phyloP scores from a whole-genome alignment of 208 protist genomes.

The Crithidia expoeki region DNA sequence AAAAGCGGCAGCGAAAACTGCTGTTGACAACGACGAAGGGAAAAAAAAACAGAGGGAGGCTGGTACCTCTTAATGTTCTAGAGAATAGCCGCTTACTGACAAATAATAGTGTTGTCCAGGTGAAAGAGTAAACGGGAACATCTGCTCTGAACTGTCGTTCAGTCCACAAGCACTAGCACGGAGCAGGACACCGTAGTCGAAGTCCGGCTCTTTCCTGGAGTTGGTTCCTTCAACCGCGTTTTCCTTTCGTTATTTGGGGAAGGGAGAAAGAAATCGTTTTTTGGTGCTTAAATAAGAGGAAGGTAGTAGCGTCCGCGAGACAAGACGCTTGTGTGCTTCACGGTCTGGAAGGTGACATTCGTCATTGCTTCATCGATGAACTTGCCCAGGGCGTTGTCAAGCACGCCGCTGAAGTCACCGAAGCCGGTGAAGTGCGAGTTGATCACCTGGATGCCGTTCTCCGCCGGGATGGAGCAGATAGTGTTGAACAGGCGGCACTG shows the following conservation, averaged over 20 bases:
- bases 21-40: not conserved
- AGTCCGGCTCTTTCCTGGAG: not conserved
- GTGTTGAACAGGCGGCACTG: conserved; percentile 17
- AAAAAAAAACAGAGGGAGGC: not conserved
- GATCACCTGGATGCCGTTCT: conserved; percentile 14
- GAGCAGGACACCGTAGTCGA: too few species aligned
- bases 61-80: too few species aligned
- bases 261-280: too few species aligned
- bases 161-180: too few species aligned
- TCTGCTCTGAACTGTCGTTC: too few species aligned
- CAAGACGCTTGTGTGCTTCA: conserved; percentile 5
- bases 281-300: conserved; percentile 18
- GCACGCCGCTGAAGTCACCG: conserved; percentile 19
- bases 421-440: conserved; percentile 6
- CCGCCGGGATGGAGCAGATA: conserved; percentile 13
- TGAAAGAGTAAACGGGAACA: too few species aligned
- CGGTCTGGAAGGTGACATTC: conserved; percentile 3
- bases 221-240: too few species aligned
- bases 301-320: conserved; percentile 13
- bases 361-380: conserved; percentile 18
- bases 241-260: too few species aligned
- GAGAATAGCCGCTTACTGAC: too few species aligned
- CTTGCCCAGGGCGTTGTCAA: conserved; percentile 9
- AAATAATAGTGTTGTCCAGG: too few species aligned
- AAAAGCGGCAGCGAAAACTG: not conserved